phyloP scores from a whole-genome alignment of 805 yeast species.

The Lipomyces chichibuensis region DNA sequence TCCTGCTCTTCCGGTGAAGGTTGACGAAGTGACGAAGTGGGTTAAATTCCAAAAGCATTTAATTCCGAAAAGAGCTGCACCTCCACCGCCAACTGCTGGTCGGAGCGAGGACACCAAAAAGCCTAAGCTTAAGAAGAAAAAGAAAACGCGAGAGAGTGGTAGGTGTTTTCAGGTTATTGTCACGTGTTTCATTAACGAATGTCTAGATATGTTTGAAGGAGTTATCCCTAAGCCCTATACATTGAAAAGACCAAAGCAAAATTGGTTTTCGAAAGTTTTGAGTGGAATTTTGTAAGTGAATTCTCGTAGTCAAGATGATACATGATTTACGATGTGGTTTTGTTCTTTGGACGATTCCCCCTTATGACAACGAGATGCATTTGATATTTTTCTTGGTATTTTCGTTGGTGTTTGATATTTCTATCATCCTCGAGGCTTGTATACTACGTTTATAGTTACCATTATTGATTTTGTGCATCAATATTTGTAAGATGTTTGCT shows the following conservation, averaged over 20 bases:
- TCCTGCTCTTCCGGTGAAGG: not conserved
- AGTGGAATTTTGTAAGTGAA: slow-evolving; percentile 7
- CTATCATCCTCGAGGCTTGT: not conserved
- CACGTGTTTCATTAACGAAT: not conserved
- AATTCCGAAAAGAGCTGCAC: slow-evolving; percentile 21
- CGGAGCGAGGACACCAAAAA: slow-evolving; percentile 1
- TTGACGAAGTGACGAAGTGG: slow-evolving; percentile 12
- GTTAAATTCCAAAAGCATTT: slow-evolving; percentile 14
- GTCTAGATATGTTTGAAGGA: slow-evolving; percentile 18
- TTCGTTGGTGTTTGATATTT: not conserved
- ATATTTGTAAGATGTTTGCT: no score
- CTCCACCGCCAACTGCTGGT: slow-evolving; percentile 17
- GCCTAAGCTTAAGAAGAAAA: slow-evolving; percentile 3
- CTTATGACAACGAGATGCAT: not conserved
- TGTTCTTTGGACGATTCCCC: not conserved
- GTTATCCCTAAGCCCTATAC: slow-evolving; percentile 11
- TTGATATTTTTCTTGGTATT: not conserved
- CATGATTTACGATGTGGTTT: not conserved
- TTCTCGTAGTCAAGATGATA: not conserved
- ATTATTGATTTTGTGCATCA: no score
- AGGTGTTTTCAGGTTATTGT: not conserved
- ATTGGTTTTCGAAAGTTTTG: slow-evolving; percentile 28
- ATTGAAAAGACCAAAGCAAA: slow-evolving; percentile 16
- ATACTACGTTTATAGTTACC: not conserved
- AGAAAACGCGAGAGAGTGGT: slow-evolving; percentile 13